Percentiles rank a stretch among this genome's conserved stretches.
phyloP scores from a whole-genome alignment of 345 rosid genomes.

The Salix koriyanagi region DNA sequence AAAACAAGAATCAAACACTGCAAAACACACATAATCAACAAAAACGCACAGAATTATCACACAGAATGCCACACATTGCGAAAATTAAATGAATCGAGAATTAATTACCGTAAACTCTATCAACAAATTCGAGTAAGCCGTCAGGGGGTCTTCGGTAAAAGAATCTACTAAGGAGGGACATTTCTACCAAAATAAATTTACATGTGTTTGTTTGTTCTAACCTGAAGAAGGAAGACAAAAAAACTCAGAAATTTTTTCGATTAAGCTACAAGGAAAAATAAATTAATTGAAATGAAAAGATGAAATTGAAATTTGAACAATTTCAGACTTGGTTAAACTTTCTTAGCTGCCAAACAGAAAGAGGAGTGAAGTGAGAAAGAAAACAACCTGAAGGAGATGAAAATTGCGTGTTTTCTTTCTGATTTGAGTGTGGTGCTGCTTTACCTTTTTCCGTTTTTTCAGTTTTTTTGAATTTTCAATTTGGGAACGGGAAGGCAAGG shows the following conservation, averaged over 20 bases:
- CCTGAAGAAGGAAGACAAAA: not conserved
- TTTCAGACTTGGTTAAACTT: not conserved
- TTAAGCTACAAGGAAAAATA: not conserved
- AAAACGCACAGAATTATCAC: not conserved
- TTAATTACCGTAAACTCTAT: conserved; percentile 80
- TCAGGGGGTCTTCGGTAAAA: conserved; percentile 92
- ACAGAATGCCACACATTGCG: not conserved
- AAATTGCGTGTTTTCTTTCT: too few species aligned
- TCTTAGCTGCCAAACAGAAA: not conserved
- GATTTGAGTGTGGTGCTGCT: not conserved
- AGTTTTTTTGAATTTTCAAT: conserved; percentile 12
- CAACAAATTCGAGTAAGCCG: conserved; percentile 93
- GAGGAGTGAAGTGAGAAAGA: not conserved
- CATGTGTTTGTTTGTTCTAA: not conserved
- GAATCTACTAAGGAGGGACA: conserved; percentile 88
- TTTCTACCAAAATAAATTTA: conserved; percentile 23
- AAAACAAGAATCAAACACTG: conserved; percentile 96
- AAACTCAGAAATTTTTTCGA: too few species aligned
- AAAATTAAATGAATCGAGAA: not conserved
- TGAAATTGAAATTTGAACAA: not conserved
- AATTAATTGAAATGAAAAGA: too few species aligned
- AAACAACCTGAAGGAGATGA: not conserved
- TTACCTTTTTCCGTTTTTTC: not conserved
- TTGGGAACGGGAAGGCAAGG: not conserved
- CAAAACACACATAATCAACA: not conserved